phyloP scores from a whole-genome alignment of 441 rosid species.

The Gossypium trilobum region DNA sequence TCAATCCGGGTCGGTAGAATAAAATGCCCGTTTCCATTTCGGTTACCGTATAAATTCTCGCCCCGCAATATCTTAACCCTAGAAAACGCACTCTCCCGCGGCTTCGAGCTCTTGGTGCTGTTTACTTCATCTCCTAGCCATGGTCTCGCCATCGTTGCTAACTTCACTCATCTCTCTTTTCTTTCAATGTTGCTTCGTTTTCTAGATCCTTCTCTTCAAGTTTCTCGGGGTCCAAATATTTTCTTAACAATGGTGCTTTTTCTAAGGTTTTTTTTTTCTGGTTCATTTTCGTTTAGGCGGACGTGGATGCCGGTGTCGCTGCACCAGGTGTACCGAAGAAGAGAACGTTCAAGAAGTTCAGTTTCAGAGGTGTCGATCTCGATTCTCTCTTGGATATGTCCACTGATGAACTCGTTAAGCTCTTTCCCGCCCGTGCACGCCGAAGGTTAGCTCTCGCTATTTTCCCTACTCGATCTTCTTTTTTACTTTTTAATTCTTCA shows the following conservation, averaged over 20 bases:
- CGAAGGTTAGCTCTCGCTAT: slow-evolving; percentile 33
- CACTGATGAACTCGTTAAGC: slow-evolving; percentile 67
- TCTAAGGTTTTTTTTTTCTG: not conserved
- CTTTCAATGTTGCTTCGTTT: not conserved
- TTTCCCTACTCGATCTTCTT: not conserved
- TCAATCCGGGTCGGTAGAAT: not conserved
- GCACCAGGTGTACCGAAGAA: slow-evolving; percentile 45
- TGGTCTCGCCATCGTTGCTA: slow-evolving; percentile 19
- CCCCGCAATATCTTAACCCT: not conserved
- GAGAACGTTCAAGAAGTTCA: slow-evolving; percentile 75
- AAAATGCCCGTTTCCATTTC: not conserved
- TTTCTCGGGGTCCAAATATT: not conserved
- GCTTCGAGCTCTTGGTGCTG: not conserved
- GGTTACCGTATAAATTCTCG: not conserved
- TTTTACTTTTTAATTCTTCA: not conserved
- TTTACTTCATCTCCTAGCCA: slow-evolving; percentile 1
- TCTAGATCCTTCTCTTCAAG: not conserved
- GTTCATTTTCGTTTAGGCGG: slow-evolving; percentile 29
- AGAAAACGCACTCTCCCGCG: not conserved
- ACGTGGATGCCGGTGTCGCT: slow-evolving; percentile 40
- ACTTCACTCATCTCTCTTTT: not conserved
- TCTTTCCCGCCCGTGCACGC: slow-evolving; percentile 54
- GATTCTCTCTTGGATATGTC: slow-evolving; percentile 65
- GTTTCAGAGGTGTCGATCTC: slow-evolving; percentile 66
- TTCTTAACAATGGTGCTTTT: not conserved